Evolutionary conservation across 1,284 basidiomycete species (phyloP).

Genomic region (Ganoderma meredithae): DNA sequence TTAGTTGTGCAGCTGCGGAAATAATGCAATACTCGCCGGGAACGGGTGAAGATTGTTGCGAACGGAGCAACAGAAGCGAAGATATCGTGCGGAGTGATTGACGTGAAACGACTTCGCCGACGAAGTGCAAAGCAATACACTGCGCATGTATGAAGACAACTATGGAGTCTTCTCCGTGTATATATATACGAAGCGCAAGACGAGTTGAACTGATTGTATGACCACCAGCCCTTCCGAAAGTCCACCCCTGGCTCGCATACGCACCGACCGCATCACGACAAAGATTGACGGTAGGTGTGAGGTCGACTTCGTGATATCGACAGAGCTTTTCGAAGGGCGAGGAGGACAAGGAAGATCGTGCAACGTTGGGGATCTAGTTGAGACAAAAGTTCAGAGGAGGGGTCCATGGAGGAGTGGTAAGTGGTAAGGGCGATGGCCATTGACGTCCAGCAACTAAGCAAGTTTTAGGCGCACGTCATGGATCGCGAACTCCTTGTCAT

Average conservation of each 20-base stretch:
- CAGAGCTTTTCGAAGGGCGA: constrained; percentile 14
- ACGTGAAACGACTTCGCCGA: background rate
- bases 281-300: constrained; percentile 5
- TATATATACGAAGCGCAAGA: background rate
- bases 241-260: background rate
- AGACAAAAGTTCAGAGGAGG: constrained; percentile 36
- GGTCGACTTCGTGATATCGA: background rate
- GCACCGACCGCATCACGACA: background rate
- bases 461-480: too few species aligned
- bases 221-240: background rate
- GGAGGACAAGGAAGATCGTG: constrained; percentile 28
- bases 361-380: constrained; percentile 34
- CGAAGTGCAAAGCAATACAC: background rate
- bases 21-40: too few species aligned
- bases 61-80: too few species aligned
- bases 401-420: constrained; percentile 35
- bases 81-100: too few species aligned
- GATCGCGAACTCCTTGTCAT: too few species aligned
- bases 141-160: background rate
- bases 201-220: too few species aligned
- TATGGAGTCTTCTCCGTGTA: background rate
- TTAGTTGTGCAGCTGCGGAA: too few species aligned
- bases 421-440: too few species aligned
- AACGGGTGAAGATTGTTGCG: too few species aligned
- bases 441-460: too few species aligned